phyloP scores from a whole-genome alignment of 176 grass and related monocot genomes.

The Triticum dicoccoides region DNA sequence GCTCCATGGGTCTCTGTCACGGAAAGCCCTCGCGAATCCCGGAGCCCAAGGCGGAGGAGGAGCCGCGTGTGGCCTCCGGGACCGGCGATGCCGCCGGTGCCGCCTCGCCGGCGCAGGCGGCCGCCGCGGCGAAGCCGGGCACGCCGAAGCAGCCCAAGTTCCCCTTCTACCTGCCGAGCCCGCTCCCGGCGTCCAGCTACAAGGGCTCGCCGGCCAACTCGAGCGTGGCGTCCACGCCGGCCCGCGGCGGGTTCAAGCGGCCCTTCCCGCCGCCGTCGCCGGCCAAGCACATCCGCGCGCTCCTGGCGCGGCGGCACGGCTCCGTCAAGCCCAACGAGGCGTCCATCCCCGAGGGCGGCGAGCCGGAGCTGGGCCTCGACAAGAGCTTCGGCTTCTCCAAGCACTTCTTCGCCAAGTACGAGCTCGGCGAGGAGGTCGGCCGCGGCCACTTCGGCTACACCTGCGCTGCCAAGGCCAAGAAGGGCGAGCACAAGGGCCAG shows the following conservation, averaged over 20 bases:
- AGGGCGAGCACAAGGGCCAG: constrained; percentile 92
- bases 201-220: constrained; percentile 96
- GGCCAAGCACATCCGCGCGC: constrained; percentile 95
- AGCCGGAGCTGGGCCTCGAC: constrained; percentile 78
- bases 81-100: constrained; percentile 23
- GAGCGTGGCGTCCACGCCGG: constrained; percentile 73
- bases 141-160: constrained; percentile 92
- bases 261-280: constrained; percentile 97
- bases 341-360: constrained; percentile 89
- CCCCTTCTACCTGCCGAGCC: constrained; percentile 92
- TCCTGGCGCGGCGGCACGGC: constrained; percentile 84
- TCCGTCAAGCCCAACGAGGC: constrained; percentile 94
- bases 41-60: constrained; percentile 45
- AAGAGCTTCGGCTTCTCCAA: constrained; percentile 97
- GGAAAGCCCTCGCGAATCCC: constrained; percentile 71
- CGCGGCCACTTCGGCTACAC: constrained; percentile 98
- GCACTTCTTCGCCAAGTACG: constrained; percentile 94
- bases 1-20: constrained; percentile 85
- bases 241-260: constrained; percentile 73
- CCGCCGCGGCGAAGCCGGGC: constrained; percentile 39
- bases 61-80: constrained; percentile 30
- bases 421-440: constrained; percentile 90
- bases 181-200: constrained; percentile 75
- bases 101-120: constrained; percentile 34
- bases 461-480: constrained; percentile 88